A percentile compares a stretch with the other conserved stretches of the same genome.
These are phyloP conservation scores for Neurospora sp. DNA, from an alignment of 2,329 filamentous ascomycete species.

Conservation along the genomic window DNA sequence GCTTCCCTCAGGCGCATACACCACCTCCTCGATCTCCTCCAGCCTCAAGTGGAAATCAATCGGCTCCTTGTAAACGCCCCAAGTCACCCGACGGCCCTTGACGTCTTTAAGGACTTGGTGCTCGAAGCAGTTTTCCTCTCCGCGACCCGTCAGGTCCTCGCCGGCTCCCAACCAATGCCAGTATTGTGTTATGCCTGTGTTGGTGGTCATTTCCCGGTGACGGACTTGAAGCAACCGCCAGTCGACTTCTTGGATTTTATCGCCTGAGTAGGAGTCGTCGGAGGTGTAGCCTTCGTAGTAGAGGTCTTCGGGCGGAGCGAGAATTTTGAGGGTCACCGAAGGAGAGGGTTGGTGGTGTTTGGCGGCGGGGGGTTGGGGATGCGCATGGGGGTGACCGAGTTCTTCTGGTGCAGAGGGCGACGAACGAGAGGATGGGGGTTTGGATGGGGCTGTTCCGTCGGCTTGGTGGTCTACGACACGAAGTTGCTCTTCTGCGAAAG, in stretches of 20 bases:
- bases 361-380: neutral
- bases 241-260: constrained; percentile 34
- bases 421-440: neutral
- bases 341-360: neutral
- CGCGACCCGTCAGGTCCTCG: constrained; percentile 19
- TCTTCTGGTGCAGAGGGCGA: constrained; percentile 1
- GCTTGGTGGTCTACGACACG: neutral
- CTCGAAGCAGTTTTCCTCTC: constrained; percentile 33
- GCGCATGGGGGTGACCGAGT: neutral
- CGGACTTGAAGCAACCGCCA: constrained; percentile 45
- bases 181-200: constrained; percentile 41
- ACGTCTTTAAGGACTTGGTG: constrained; percentile 42
- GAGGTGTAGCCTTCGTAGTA: constrained; percentile 39
- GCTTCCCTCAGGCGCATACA: constrained; percentile 30
- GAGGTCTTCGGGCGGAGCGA: constrained; percentile 25
- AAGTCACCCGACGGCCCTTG: constrained; percentile 27
- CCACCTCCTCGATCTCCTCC: constrained; percentile 35
- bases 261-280: constrained; percentile 38
- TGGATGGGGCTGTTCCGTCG: neutral
- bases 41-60: constrained; percentile 40
- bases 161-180: constrained; percentile 39
- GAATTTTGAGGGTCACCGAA: neutral
- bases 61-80: constrained; percentile 40
- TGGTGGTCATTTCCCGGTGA: constrained; percentile 35
- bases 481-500: neutral